A percentile compares a stretch with the other conserved stretches of the same genome.
These are phyloP conservation scores for Huntiella moniliformis DNA, from an alignment of 2,329 filamentous ascomycete genomes.

Conservation along the genomic window DNA sequence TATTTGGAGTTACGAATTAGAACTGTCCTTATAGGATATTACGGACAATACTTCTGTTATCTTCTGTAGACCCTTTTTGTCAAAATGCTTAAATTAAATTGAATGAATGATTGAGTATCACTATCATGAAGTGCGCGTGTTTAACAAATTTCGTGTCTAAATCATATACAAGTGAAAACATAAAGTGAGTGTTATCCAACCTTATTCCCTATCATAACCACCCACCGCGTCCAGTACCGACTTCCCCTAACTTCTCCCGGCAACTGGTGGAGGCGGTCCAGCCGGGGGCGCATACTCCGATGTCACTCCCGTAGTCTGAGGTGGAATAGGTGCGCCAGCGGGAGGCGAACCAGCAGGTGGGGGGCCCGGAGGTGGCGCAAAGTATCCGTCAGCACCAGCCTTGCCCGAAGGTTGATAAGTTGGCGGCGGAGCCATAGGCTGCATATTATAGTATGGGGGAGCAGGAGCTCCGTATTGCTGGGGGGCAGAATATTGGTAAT, in stretches of 20 bases:
- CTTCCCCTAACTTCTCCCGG: neutral
- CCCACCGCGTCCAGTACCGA: too few species aligned
- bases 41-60: too few species aligned
- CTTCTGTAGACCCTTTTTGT: too few species aligned
- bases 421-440: constrained; percentile 34
- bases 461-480: constrained; percentile 15
- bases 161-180: too few species aligned
- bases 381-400: constrained; percentile 30
- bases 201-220: too few species aligned
- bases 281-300: constrained; percentile 23
- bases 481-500: constrained; percentile 19
- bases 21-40: too few species aligned
- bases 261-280: constrained; percentile 26
- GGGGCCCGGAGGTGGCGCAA: constrained; percentile 16
- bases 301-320: neutral
- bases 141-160: too few species aligned
- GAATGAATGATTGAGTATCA: too few species aligned
- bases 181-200: too few species aligned
- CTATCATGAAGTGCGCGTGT: too few species aligned
- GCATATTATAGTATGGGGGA: constrained; percentile 26
- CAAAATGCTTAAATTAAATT: too few species aligned
- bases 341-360: constrained; percentile 10
- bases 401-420: constrained; percentile 40
- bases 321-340: neutral
- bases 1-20: neutral